Percentiles rank a stretch among this genome's conserved stretches.
These are phyloP conservation scores for Tricholoma terreum DNA, from an alignment of 768 basidiomycete species.

Conservation along the genomic window DNA sequence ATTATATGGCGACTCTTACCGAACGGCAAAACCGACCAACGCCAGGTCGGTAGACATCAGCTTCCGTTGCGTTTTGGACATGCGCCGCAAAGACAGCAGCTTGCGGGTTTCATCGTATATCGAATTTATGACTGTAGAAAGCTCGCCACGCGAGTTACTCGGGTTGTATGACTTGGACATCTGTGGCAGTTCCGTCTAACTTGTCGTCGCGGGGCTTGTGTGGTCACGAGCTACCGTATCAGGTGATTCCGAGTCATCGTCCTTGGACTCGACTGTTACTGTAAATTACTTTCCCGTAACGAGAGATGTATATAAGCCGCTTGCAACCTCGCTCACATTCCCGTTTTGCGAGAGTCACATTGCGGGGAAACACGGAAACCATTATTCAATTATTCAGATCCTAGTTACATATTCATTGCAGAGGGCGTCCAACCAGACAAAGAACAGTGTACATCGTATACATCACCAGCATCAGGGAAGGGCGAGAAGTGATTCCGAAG, in stretches of 20 bases:
- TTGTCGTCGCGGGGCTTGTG: background rate
- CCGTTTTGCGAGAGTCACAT: no score
- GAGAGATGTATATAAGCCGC: no score
- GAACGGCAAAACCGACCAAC: constrained; percentile 39
- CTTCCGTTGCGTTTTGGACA: constrained; percentile 15
- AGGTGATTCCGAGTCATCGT: no score
- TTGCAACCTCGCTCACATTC: no score
- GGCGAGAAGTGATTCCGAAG: background rate
- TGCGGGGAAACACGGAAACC: no score
- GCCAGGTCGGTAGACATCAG: constrained; percentile 39
- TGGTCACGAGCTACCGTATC: background rate
- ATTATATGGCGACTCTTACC: constrained; percentile 25
- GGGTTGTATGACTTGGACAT: constrained; percentile 2
- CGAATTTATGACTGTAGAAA: constrained; percentile 3
- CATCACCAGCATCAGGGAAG: background rate
- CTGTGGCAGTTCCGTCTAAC: no score
- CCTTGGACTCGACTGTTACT: no score
- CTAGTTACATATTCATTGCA: no score
- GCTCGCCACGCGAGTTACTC: background rate
- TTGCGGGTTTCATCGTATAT: constrained; percentile 10
- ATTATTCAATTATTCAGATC: no score
- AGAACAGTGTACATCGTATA: background rate
- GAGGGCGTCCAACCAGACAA: no score
- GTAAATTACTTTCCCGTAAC: no score
- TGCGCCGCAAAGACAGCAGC: constrained; percentile 11